These are phyloP conservation scores for Cetraspora pellucida DNA, from an alignment of 192 early-diverging fungal species.

Conservation along the genomic window DNA sequence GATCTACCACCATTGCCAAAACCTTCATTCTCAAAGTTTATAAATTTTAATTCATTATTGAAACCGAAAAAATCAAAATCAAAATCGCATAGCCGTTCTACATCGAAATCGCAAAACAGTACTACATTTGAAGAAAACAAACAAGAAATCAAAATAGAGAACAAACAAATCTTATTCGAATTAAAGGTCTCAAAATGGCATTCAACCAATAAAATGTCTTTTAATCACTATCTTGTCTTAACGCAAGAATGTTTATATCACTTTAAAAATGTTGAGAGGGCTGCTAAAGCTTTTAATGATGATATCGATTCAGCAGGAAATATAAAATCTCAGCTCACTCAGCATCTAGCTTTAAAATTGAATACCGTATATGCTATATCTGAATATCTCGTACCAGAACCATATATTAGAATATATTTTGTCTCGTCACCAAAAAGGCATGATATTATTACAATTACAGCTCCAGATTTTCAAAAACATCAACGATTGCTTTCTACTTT, in stretches of 20 bases:
- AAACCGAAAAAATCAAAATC: background rate
- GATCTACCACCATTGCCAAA: background rate
- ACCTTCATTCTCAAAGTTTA: background rate
- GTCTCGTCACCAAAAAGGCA: slow-evolving; percentile 3
- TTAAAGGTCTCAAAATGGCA: background rate
- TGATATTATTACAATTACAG: background rate
- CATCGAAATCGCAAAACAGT: too few relatives aligned
- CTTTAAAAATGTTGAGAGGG: background rate
- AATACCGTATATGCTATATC: background rate
- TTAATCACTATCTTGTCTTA: slow-evolving; percentile 3
- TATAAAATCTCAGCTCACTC: background rate
- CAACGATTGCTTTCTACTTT: background rate
- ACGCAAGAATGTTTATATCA: background rate
- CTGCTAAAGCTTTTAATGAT: slow-evolving; percentile 7
- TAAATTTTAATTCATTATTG: background rate
- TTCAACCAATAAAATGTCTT: slow-evolving; percentile 3
- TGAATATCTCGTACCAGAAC: slow-evolving; percentile 12
- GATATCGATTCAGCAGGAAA: background rate
- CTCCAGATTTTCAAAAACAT: background rate
- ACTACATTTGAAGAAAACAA: background rate
- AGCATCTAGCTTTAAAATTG: slow-evolving; percentile 12
- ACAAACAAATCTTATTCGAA: background rate
- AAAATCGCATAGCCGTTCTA: background rate
- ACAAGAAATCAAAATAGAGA: too few relatives aligned
- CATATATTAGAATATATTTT: slow-evolving; percentile 5